A percentile compares a stretch with the other conserved stretches of the same genome.
phyloP scores from a whole-genome alignment of 495 filamentous ascomycete genomes.

The Talaromyces trachyspermus region DNA sequence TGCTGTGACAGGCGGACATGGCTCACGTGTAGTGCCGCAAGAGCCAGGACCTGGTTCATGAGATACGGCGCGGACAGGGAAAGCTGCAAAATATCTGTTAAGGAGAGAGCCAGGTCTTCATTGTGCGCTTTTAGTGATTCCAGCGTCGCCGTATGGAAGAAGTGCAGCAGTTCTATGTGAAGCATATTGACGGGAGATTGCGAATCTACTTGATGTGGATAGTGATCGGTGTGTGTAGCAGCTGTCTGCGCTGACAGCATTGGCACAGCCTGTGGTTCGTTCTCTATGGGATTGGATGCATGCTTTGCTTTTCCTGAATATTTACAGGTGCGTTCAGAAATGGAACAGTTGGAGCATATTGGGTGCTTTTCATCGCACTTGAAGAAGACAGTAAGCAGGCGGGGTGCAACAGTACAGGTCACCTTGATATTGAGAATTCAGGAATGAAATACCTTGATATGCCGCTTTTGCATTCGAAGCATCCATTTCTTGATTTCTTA shows the following conservation, averaged over 20 bases:
- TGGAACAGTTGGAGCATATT: constrained; percentile 27
- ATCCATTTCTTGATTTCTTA: constrained; percentile 31
- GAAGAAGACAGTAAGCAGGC: too few relatives aligned
- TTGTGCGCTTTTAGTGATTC: too few relatives aligned
- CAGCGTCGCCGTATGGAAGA: constrained; percentile 15
- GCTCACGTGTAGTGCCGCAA: constrained; percentile 37
- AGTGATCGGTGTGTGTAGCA: constrained; percentile 1
- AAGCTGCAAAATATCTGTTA: constrained; percentile 9
- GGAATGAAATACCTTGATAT: constrained; percentile 27
- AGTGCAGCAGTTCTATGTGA: constrained; percentile 25
- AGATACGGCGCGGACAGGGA: constrained; percentile 28
- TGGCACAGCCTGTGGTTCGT: constrained; percentile 9
- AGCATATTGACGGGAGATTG: constrained; percentile 23
- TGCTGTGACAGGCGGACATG: constrained; percentile 18
- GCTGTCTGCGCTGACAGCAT: constrained; percentile 3
- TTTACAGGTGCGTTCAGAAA: constrained; percentile 21
- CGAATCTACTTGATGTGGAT: not conserved
- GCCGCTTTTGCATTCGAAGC: constrained; percentile 29
- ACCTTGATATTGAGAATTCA: not conserved
- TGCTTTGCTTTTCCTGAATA: constrained; percentile 8
- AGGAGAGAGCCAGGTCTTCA: not conserved
- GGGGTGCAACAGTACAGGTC: not conserved
- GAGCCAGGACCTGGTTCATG: constrained; percentile 36
- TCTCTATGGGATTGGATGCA: not conserved
- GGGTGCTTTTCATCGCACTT: constrained; percentile 32